Evolutionary conservation across 371 early-diverging fungal species (phyloP).

Genomic region (Nematocida homosporus): DNA sequence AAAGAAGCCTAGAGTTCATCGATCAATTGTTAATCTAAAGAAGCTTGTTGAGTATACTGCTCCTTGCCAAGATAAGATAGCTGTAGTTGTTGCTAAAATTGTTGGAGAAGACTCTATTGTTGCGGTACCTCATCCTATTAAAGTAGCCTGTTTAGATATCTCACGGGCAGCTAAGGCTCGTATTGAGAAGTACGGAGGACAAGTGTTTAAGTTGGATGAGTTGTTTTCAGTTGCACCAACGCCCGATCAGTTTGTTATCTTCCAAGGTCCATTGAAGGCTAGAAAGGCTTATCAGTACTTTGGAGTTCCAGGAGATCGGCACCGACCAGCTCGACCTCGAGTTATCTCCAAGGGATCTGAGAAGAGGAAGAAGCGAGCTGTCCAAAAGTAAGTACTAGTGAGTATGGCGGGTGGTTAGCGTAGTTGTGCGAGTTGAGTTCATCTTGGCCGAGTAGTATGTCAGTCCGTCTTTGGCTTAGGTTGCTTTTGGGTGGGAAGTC

Average conservation of each 20-base stretch:
- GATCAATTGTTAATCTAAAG: constrained; percentile 33
- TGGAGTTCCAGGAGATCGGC: constrained; percentile 67
- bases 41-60: constrained; percentile 56
- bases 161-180: constrained; percentile 62
- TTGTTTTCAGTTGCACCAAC: constrained; percentile 61
- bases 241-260: constrained; percentile 59
- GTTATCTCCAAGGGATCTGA: constrained; percentile 55
- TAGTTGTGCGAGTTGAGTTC: too few species aligned
- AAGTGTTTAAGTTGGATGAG: constrained; percentile 66
- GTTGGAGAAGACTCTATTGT: constrained; percentile 67
- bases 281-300: constrained; percentile 67
- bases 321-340: constrained; percentile 66
- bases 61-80: constrained; percentile 57
- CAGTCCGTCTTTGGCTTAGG: too few species aligned
- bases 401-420: too few species aligned
- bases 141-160: constrained; percentile 64
- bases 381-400: too few species aligned
- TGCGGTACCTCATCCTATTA: constrained; percentile 60
- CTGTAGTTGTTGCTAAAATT: constrained; percentile 66
- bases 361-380: constrained; percentile 60
- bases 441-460: too few species aligned
- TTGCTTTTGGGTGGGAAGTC: too few species aligned
- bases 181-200: constrained; percentile 65
- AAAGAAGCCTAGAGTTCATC: constrained; percentile 47
- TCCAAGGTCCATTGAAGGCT: constrained; percentile 55